Percentiles rank a stretch among this genome's conserved stretches.
phyloP scores from a whole-genome alignment of 805 yeast species.

The Ogataea pini region DNA sequence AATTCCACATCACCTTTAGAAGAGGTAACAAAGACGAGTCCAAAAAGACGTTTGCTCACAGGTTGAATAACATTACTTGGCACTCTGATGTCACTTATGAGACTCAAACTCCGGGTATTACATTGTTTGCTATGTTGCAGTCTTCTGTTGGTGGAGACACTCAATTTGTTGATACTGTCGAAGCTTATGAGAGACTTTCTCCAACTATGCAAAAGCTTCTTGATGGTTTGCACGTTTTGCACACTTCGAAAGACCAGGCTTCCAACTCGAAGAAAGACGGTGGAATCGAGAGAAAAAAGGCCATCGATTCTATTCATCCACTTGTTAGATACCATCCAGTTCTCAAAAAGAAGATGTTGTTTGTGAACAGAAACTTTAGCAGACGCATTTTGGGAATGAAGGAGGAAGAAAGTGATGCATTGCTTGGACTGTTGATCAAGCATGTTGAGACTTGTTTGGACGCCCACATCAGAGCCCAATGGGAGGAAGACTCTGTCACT shows the following conservation, averaged over 20 bases:
- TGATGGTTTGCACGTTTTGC: conserved; percentile 63
- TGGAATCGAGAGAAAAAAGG: conserved; percentile 64
- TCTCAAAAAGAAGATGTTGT: conserved; percentile 59
- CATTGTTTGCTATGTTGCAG: conserved; percentile 65
- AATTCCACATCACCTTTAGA: conserved; percentile 63
- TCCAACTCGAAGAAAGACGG: conserved; percentile 53
- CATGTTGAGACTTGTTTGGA: conserved; percentile 56
- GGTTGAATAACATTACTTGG: conserved; percentile 50
- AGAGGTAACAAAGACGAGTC: conserved; percentile 43
- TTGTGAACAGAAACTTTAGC: conserved; percentile 60
- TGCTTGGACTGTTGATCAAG: conserved; percentile 56
- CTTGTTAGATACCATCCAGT: conserved; percentile 74
- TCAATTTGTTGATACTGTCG: conserved; percentile 68
- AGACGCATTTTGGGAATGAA: conserved; percentile 71
- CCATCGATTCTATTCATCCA: conserved; percentile 67
- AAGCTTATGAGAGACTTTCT: conserved; percentile 71
- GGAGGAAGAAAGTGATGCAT: conserved; percentile 64
- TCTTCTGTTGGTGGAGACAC: conserved; percentile 70
- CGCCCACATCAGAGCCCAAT: conserved; percentile 66
- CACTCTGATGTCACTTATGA: conserved; percentile 79
- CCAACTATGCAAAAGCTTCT: conserved; percentile 61
- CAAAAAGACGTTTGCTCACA: conserved; percentile 37
- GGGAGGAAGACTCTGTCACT: conserved; percentile 71
- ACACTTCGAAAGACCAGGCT: conserved; percentile 74
- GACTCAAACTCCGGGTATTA: conserved; percentile 69